Evolutionary conservation across 2,329 filamentous ascomycete species (phyloP), one percentile per base, ranked within the genome.

Genomic region (Fusarium mexicanum): DNA sequence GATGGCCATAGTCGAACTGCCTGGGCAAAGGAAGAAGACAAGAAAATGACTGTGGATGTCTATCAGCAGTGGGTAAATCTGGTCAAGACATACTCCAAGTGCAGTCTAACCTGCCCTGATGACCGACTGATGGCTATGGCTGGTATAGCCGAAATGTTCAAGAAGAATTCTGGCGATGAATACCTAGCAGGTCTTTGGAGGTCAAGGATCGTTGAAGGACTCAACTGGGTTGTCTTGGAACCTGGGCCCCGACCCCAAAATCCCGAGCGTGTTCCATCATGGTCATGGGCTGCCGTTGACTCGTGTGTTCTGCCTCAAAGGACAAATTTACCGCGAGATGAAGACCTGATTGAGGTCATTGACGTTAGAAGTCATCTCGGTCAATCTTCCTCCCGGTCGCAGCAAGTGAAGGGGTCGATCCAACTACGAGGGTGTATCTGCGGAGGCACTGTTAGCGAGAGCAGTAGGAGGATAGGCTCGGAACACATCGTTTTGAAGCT

Each of bases 141-240:
- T n/a, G 48, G 59, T 4, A 44, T 57, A 26, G 59, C 59, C 5
- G 29, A 57, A 8, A 55, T 61, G 29, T 61, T 57, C 48, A 55
- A 24, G 14, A 41, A 29, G n/a, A 29, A 55, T 11, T 37, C 38
- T 16, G 38, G 38, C 3, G 59, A 61, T n/a, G 37, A 44, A 8
- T 44, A 61, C 6, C 20, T 61, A 6, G 59, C 47, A 26, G 38
- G 59, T 12, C 37, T 61, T 10, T 61, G 48, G 37, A 37, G 33
- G 11, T 61, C 38, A 14, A 17, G 58, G 13, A 29, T 61, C 3
- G 33, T 61, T 33, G 35, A 51, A n/a, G 46, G 44, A 17, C 46
- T 60, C 6, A 53, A 24, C 7, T 53, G 44, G 57, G 22, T 51
- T 9, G 35, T 53, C 16, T 6, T 31, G 3, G 22, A 53, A 31